Conservation (phyloP, 2,329 filamentous ascomycete genomes). For the Zymoseptoria pseudotritici region DNA sequence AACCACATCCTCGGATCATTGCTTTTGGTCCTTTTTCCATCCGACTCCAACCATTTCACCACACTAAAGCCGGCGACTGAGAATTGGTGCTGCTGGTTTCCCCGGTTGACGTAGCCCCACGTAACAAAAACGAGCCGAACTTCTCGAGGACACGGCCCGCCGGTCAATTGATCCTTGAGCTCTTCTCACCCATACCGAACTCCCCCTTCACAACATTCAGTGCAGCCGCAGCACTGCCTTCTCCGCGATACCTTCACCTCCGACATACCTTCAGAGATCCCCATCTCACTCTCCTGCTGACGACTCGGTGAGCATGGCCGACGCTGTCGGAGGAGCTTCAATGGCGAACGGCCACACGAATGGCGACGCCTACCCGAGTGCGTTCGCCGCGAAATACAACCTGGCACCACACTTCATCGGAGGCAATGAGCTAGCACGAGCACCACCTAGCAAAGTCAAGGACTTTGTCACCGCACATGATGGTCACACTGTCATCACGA, state of each 20-base stretch:
- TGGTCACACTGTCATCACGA: conserved; percentile 97
- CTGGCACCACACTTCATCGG: conserved; percentile 93
- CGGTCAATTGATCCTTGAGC: not conserved
- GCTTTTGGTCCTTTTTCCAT: not conserved
- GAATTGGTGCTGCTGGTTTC: not conserved
- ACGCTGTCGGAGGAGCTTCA: conserved; percentile 35
- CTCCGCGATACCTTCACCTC: conserved; percentile 1
- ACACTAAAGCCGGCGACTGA: not conserved
- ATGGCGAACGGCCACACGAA: conserved; percentile 37
- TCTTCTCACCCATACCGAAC: not conserved
- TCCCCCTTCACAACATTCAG: not conserved
- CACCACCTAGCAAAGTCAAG: conserved; percentile 79
- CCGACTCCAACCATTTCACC: not conserved
- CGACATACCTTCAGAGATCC: conserved; percentile 10
- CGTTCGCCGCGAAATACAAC: conserved; percentile 73
- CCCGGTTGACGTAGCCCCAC: not conserved
- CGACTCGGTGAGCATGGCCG: conserved; percentile 32
- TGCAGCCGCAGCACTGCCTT: conserved; percentile 2
- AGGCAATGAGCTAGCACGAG: conserved; percentile 78
- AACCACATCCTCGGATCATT: not conserved
- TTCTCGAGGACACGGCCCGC: not conserved
- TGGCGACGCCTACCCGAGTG: conserved; percentile 44
- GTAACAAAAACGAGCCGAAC: not conserved
- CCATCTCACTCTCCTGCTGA: conserved; percentile 7
- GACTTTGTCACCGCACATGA: conserved; percentile 87